Percentiles rank a stretch among this genome's conserved stretches.
Conservation (phyloP, 257 asterid species). For the Nemophila menziesii region DNA sequence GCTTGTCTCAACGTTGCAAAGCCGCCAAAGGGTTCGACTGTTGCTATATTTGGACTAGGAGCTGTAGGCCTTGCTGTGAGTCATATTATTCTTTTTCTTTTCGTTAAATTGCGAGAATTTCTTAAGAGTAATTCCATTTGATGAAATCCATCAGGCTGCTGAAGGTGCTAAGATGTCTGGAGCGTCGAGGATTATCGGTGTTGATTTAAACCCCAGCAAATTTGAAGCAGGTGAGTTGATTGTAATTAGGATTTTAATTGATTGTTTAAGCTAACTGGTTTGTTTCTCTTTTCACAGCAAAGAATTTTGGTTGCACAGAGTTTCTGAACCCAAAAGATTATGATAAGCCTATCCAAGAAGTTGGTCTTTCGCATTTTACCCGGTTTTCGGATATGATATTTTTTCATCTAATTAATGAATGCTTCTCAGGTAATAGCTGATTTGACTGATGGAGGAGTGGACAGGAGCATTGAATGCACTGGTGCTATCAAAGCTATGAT, state of each 20-base stretch:
- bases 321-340: conserved; percentile 76
- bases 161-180: conserved; percentile 83
- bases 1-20: conserved; percentile 83
- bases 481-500: conserved; percentile 75
- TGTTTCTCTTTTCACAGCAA: conserved; percentile 36
- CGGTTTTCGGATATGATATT: not conserved
- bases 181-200: conserved; percentile 69
- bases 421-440: conserved; percentile 46
- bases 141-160: conserved; percentile 43
- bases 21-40: conserved; percentile 49
- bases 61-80: conserved; percentile 75
- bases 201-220: conserved; percentile 49
- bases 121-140: not conserved
- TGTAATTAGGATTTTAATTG: not conserved
- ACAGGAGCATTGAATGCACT: conserved; percentile 73
- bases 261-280: not conserved
- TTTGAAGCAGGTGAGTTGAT: conserved; percentile 24
- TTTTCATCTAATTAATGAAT: not conserved
- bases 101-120: not conserved
- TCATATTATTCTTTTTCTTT: not conserved
- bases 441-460: conserved; percentile 86
- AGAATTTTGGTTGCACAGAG: conserved; percentile 65
- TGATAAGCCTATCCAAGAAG: conserved; percentile 69
- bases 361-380: conserved; percentile 1
- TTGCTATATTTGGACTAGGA: conserved; percentile 67